These are phyloP conservation scores for Claviceps maximensis DNA, from an alignment of 2,329 filamentous ascomycete species.

Conservation along the genomic window DNA sequence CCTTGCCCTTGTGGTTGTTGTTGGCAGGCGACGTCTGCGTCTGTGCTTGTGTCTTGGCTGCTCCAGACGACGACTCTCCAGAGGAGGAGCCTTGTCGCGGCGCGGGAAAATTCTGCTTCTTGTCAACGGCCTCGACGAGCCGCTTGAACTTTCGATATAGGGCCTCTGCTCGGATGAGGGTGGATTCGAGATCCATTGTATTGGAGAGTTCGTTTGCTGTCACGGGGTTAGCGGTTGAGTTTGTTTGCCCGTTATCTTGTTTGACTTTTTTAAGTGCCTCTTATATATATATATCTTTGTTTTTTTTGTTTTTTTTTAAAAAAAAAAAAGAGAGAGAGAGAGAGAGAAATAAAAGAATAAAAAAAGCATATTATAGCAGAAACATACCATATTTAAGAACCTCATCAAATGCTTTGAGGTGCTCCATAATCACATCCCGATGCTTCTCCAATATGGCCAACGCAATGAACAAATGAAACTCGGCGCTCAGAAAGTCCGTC, in stretches of 20 bases:
- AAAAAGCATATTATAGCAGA: not conserved
- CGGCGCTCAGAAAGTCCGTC: conserved; percentile 81
- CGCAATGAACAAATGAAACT: conserved; percentile 90
- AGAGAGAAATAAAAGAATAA: not conserved
- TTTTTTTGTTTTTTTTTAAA: not conserved
- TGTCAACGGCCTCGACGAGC: conserved; percentile 82
- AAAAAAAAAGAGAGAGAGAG: not conserved
- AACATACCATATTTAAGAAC: conserved; percentile 83
- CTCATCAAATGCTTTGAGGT: conserved; percentile 89
- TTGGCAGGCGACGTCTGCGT: conserved; percentile 5
- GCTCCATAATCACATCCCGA: conserved; percentile 88
- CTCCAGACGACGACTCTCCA: conserved; percentile 1
- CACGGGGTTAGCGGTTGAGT: not conserved
- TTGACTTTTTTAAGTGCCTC: not conserved
- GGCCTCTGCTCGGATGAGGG: conserved; percentile 74
- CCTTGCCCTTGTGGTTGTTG: conserved; percentile 23
- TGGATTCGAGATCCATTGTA: conserved; percentile 80
- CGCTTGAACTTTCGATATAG: conserved; percentile 82
- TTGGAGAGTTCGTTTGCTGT: conserved; percentile 87
- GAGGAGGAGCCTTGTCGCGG: conserved; percentile 19
- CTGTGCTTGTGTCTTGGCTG: not conserved
- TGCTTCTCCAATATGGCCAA: conserved; percentile 93
- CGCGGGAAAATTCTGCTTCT: conserved; percentile 71
- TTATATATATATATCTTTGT: not conserved
- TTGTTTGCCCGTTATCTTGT: not conserved